Percentiles rank a stretch among this genome's conserved stretches.
phyloP scores from a whole-genome alignment of 2,329 filamentous ascomycete genomes.

The Penicillium glabrum region DNA sequence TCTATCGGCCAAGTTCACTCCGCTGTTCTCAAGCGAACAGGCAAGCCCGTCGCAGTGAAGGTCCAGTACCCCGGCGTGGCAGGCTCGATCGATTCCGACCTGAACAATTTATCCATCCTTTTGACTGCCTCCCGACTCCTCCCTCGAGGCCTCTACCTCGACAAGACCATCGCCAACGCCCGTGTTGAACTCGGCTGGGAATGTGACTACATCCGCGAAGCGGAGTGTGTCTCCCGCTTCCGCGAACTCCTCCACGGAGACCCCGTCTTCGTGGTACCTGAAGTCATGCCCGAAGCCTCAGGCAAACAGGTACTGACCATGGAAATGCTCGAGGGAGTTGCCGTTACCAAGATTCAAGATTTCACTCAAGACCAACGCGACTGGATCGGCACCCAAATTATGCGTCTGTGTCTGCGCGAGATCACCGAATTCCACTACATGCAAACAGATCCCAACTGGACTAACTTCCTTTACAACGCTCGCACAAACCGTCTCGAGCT shows the following conservation, averaged over 20 bases:
- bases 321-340: slow-evolving; percentile 82
- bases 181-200: slow-evolving; percentile 92
- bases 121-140: slow-evolving; percentile 87
- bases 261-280: slow-evolving; percentile 75
- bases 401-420: slow-evolving; percentile 87
- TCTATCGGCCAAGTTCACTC: slow-evolving; percentile 97
- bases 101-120: slow-evolving; percentile 88
- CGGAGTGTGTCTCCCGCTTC: slow-evolving; percentile 75
- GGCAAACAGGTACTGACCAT: slow-evolving; percentile 88
- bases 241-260: slow-evolving; percentile 74
- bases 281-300: slow-evolving; percentile 74
- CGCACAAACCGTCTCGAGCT: slow-evolving; percentile 73
- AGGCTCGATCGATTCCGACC: slow-evolving; percentile 91
- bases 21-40: slow-evolving; percentile 73
- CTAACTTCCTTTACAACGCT: slow-evolving; percentile 91
- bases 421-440: slow-evolving; percentile 95
- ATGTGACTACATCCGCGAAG: slow-evolving; percentile 91
- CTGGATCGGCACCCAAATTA: slow-evolving; percentile 93
- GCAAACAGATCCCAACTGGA: slow-evolving; percentile 99
- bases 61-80: slow-evolving; percentile 97
- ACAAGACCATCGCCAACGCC: slow-evolving; percentile 97
- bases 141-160: slow-evolving; percentile 87
- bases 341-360: slow-evolving; percentile 75
- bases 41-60: slow-evolving; percentile 83
- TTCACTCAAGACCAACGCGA: slow-evolving; percentile 83